Evolutionary conservation across 768 basidiomycete genomes (phyloP).

Genomic region (Neoboletus brunneissimus): DNA sequence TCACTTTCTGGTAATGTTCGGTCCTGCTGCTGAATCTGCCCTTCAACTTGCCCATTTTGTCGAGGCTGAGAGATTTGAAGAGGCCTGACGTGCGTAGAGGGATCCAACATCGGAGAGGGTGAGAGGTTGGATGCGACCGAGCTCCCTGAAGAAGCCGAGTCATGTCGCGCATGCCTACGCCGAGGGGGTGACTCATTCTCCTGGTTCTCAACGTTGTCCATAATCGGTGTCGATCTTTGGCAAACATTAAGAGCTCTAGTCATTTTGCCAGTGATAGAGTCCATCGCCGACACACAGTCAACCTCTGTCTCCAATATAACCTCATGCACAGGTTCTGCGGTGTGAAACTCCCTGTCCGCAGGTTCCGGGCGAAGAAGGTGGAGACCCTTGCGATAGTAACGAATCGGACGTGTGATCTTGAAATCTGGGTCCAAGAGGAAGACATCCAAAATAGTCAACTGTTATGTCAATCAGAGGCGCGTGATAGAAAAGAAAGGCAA

Average conservation of each 20-base stretch:
- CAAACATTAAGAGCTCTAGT: constrained; percentile 43
- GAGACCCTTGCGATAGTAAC: constrained; percentile 85
- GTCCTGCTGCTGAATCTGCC: constrained; percentile 20
- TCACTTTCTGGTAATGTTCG: constrained; percentile 31
- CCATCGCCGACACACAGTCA: constrained; percentile 42
- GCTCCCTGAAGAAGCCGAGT: constrained; percentile 32
- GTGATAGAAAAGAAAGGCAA: background rate
- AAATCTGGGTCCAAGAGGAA: constrained; percentile 91
- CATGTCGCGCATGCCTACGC: constrained; percentile 7
- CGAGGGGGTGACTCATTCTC: constrained; percentile 1
- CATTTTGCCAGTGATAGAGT: constrained; percentile 47
- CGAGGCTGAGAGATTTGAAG: constrained; percentile 29
- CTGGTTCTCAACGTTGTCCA: constrained; percentile 3
- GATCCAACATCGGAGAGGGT: constrained; percentile 68
- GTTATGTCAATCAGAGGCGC: constrained; percentile 3
- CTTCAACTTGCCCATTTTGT: constrained; percentile 12
- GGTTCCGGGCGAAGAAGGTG: constrained; percentile 52
- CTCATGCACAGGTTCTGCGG: constrained; percentile 19
- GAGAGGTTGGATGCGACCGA: constrained; percentile 39
- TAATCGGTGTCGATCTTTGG: constrained; percentile 18
- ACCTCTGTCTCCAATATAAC: constrained; percentile 24
- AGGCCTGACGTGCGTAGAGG: constrained; percentile 72
- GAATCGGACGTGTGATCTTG: constrained; percentile 82
- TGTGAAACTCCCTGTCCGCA: constrained; percentile 26
- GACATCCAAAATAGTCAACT: constrained; percentile 90